phyloP scores from a whole-genome alignment of 1,284 basidiomycete genomes.

The Rhodofomes roseus region DNA sequence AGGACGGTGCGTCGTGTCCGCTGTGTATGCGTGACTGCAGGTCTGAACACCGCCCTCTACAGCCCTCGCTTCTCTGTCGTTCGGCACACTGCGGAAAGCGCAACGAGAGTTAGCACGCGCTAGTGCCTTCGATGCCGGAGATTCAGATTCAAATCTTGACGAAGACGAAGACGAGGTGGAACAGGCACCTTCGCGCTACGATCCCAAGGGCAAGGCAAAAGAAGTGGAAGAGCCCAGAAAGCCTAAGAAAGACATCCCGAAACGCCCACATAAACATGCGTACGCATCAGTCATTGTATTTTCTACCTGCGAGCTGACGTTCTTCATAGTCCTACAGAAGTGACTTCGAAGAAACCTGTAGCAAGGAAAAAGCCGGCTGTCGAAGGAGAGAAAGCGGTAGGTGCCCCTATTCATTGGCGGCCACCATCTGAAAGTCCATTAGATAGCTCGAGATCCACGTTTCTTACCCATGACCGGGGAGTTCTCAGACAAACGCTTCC shows the following conservation, averaged over 20 bases:
- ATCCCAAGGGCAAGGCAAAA: conserved; percentile 21
- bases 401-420: conserved; percentile 23
- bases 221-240: conserved; percentile 31
- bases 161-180: conserved; percentile 24
- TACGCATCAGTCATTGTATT: conserved; percentile 39
- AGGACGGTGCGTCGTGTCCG: conserved; percentile 21
- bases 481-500: conserved; percentile 68
- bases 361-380: conserved; percentile 76
- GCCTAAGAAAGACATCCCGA: conserved; percentile 44
- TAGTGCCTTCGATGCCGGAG: conserved; percentile 32
- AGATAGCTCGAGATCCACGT: conserved; percentile 87
- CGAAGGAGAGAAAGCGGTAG: conserved; percentile 63
- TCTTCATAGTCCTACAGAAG: conserved; percentile 66
- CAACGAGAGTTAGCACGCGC: conserved; percentile 48
- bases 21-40: conserved; percentile 8
- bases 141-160: conserved; percentile 27
- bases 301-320: background rate
- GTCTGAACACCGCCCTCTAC: conserved; percentile 1
- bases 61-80: conserved; percentile 58
- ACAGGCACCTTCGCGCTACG: conserved; percentile 6
- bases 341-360: conserved; percentile 86
- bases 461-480: conserved; percentile 80
- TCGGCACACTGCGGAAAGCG: conserved; percentile 67
- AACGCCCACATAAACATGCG: conserved; percentile 87
- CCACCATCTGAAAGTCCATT: conserved; percentile 2